Conservation (phyloP, 208 protist genomes). For the Trypanosoma cruzi region DNA sequence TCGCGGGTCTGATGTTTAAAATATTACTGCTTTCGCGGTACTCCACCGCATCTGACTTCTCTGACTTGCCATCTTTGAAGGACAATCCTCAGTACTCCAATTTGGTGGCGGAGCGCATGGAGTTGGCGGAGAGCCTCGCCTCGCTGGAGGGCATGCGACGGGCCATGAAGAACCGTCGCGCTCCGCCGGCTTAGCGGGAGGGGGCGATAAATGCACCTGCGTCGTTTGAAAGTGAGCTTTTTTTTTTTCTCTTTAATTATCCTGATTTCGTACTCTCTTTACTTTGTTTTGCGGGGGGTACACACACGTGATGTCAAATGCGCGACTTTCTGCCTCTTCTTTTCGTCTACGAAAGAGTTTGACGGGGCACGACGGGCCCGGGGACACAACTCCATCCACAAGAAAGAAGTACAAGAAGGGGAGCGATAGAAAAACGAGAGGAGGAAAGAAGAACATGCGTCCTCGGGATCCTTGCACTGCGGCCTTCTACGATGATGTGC, state of each 20-base stretch:
- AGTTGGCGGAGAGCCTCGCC: slow-evolving; percentile 41
- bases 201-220: background rate
- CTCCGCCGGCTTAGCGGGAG: slow-evolving; percentile 18
- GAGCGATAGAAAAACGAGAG: too few species aligned
- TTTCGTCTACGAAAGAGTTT: background rate
- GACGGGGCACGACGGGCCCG: background rate
- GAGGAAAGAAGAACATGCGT: slow-evolving; percentile 32
- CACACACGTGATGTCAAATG: background rate
- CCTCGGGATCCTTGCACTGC: slow-evolving; percentile 64
- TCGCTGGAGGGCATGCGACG: slow-evolving; percentile 25
- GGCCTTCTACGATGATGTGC: slow-evolving; percentile 67
- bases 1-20: slow-evolving; percentile 71
- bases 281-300: background rate
- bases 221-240: slow-evolving; percentile 7
- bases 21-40: slow-evolving; percentile 47
- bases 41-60: slow-evolving; percentile 38
- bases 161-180: slow-evolving; percentile 10
- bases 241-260: slow-evolving; percentile 16
- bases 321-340: background rate
- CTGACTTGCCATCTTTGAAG: slow-evolving; percentile 25
- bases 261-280: background rate
- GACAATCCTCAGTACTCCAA: slow-evolving; percentile 53
- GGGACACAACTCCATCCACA: background rate
- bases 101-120: slow-evolving; percentile 47
- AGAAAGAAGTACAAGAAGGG: slow-evolving; percentile 20